Evolutionary conservation across 1,284 basidiomycete species (phyloP), one percentile per base, ranked within the genome.

Genomic region (Apiotrichum domesticum): DNA sequence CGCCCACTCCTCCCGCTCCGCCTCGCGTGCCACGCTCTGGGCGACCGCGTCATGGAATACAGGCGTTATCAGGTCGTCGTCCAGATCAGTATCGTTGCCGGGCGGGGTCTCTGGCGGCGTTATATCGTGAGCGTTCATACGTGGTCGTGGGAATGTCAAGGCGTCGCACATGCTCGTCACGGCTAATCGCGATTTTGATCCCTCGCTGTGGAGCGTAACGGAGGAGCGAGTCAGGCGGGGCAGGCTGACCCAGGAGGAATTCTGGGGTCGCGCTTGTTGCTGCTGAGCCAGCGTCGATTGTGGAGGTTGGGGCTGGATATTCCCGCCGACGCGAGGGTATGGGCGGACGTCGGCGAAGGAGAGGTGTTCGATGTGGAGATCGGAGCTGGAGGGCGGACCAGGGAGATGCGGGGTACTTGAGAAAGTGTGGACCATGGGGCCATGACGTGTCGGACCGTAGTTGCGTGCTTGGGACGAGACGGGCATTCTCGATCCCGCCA

Each of bases 121-220:
- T 47, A 73, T 66, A 33, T 63, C 61, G 54, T 68, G 69, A 32
- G 72, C 65, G 32, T 66, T 61, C 47, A 75, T 61, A 10, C 64
- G 58, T 1, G 73, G 73, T 29, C 64, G 61, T 14, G 73, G 72
- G 45, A 72, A 60, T 15, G 71, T 64, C 43, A 72, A 60, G 51
- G 68, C 63, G 50, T 73, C 73, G 57, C 73, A 72, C 58, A 70
- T 57, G 8, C 68, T 69, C 15, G 46, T 55, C 10, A 62, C 60
- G 4, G 60, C 52, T 3, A 62, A 37, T 4, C 60, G 45, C 1
- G 60, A 62, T 6, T 45, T 47, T n/a, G 60, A 62, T 7, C 60
- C 60, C 35, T 62, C 60, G 39, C 57, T 58, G 52, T 58, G 51
- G n/a, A 62, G 50, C 6, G 57, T 54, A 15, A 59, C 32, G 0